Evolutionary conservation across 2,329 filamentous ascomycete genomes (phyloP).

Genomic region (Metarhizium rileyi): DNA sequence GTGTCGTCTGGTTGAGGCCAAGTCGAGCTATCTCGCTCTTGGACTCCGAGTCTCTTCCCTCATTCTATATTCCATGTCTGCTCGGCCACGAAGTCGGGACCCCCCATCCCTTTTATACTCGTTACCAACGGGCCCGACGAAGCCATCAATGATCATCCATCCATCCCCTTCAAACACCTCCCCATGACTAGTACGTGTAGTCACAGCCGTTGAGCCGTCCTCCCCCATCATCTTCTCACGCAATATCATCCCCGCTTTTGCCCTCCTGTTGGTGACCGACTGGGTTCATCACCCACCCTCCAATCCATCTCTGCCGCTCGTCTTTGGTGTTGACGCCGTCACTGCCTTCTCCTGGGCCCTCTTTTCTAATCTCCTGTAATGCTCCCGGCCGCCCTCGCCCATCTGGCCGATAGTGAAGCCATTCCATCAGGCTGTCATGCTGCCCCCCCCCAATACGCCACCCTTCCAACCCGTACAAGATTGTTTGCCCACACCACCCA

Average conservation of each 20-base stretch:
- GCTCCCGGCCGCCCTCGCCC: not conserved
- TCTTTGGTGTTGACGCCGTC: not conserved
- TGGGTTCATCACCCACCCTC: not conserved
- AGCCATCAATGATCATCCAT: conserved; percentile 4
- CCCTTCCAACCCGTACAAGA: not conserved
- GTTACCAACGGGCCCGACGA: not conserved
- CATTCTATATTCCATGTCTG: not conserved
- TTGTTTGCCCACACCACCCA: not conserved
- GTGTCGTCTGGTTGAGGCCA: not conserved
- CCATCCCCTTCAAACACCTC: not conserved
- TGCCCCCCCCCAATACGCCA: not conserved
- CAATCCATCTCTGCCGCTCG: too few relatives aligned
- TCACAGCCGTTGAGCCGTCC: not conserved
- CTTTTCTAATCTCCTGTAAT: not conserved
- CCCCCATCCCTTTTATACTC: conserved; percentile 7
- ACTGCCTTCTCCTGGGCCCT: not conserved
- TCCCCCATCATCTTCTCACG: not conserved
- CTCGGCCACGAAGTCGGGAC: not conserved
- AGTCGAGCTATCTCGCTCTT: not conserved
- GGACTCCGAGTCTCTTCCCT: not conserved
- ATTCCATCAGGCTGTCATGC: not conserved
- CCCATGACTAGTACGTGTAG: not conserved
- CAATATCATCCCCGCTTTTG: not conserved
- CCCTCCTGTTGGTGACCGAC: not conserved
- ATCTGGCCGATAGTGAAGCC: not conserved